Base-by-base conservation (phyloP, 768 basidiomycete species). In the Pulveroboletus sp. region DNA sequence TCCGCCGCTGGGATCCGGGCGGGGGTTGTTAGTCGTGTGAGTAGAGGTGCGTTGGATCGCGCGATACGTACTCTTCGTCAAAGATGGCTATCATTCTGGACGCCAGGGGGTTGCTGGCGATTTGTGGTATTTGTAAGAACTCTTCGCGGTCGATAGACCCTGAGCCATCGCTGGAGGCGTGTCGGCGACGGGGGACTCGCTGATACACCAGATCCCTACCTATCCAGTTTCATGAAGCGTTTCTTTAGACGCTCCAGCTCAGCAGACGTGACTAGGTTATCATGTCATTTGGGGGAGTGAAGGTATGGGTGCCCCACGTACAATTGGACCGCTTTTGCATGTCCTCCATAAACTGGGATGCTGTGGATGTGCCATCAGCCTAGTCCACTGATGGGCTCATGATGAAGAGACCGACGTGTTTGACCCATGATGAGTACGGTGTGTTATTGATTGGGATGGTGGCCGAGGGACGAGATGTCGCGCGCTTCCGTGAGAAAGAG, bases 31-130 rank as follows among this genome's bases (percentile, higher is more conserved):
- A 48, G 31, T n/a, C n/a, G 16, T 30, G 5, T 20, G 30, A 37
- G 38, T 26, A 24, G 20, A 13, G 19, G 46, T 6, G n/a, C 10
- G 51, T 41, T 27, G 14, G 51, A 49, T 46, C 44, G 45, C 39
- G 20, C 39, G 52, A 50, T 39, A 82, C 92, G 71, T 60, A 98
- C 95, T 98, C 94, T 72, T 97, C 92, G 64, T 99, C 96, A 63
- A 99, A 99, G 64, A 99, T 98, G 44, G 96, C 96, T 63, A 99
- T 98, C 93, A 99, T 93, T 50, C 96, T 83, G 46, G 87, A 89
- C 45, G 96, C 93, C 41, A 99, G 75, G 0, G 96, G 96, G 69
- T 98, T 99, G 49, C 91, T 93, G 19, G 95, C 95, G 62, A 98
- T 98, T 75, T 95, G 93, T 0, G 96, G 96, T 78, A 99, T 96